Percentiles rank a stretch among this genome's conserved stretches.
Evolutionary conservation across 768 basidiomycete genomes (phyloP).

Genomic region (Phaffia tasmanica): DNA sequence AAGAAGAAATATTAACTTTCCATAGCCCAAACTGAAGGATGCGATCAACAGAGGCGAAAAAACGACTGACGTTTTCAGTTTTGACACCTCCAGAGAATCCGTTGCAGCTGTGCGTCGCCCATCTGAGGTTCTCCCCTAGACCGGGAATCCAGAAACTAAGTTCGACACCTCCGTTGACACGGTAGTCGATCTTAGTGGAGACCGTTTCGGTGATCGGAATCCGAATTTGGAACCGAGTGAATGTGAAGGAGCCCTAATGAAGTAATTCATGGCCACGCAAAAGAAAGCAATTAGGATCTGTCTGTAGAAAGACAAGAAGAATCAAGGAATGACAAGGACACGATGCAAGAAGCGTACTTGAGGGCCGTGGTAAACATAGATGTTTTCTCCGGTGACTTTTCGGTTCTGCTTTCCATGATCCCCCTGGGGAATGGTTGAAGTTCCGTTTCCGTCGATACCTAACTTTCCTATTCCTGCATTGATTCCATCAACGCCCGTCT

Average conservation of each 20-base stretch:
- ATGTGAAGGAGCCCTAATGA: constrained; percentile 62
- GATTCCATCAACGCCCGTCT: constrained; percentile 29
- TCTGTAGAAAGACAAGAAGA: constrained; percentile 1
- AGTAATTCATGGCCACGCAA: constrained; percentile 28
- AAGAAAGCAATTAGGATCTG: constrained; percentile 2
- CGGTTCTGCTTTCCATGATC: not conserved
- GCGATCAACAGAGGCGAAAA: constrained; percentile 43
- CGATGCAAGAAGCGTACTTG: constrained; percentile 26
- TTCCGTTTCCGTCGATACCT: not conserved
- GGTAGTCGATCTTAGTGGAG: constrained; percentile 60
- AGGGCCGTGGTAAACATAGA: constrained; percentile 24
- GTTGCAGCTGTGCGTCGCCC: constrained; percentile 56
- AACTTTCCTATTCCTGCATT: not conserved
- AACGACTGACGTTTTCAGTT: constrained; percentile 48
- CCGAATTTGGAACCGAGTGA: constrained; percentile 84
- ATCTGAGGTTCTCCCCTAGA: constrained; percentile 68
- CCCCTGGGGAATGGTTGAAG: constrained; percentile 28
- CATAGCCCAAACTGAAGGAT: constrained; percentile 64
- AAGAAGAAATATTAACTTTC: constrained; percentile 57
- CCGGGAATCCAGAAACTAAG: constrained; percentile 77
- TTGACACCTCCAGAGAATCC: constrained; percentile 61
- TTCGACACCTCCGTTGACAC: constrained; percentile 65
- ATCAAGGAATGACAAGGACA: constrained; percentile 10
- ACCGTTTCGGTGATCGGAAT: constrained; percentile 53
- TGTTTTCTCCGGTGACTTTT: constrained; percentile 11